Percentiles rank a stretch among this genome's conserved stretches.
Evolutionary conservation across 1,284 basidiomycete genomes (phyloP).

Genomic region (Porogramme epimiltina): DNA sequence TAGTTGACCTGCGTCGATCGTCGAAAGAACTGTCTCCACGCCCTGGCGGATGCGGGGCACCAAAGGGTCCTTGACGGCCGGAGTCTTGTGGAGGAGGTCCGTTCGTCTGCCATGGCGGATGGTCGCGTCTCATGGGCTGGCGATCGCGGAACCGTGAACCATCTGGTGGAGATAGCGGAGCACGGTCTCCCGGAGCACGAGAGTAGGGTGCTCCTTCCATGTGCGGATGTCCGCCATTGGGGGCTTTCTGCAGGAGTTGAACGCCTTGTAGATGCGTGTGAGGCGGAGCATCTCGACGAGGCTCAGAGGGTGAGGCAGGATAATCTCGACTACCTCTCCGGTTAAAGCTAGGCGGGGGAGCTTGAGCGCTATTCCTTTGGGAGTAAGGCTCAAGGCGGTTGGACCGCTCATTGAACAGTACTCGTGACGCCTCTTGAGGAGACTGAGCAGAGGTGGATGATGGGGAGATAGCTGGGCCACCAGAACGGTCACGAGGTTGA

Average conservation of each 20-base stretch:
- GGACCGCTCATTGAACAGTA: constrained; percentile 89
- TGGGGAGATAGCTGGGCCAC: constrained; percentile 35
- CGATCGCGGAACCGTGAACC: constrained; percentile 26
- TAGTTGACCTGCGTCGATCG: constrained; percentile 25
- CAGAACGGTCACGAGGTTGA: constrained; percentile 43
- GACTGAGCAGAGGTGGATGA: constrained; percentile 47
- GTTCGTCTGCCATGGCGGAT: constrained; percentile 10
- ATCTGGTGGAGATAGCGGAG: constrained; percentile 18
- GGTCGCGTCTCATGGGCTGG: constrained; percentile 19
- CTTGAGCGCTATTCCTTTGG: constrained; percentile 39
- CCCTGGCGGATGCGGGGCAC: constrained; percentile 9
- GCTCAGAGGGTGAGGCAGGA: constrained; percentile 42
- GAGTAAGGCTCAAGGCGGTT: constrained; percentile 82
- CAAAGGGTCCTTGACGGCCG: not conserved
- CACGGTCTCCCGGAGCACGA: constrained; percentile 23
- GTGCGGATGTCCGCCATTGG: constrained; percentile 5
- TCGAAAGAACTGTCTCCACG: constrained; percentile 20
- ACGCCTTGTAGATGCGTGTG: constrained; percentile 42
- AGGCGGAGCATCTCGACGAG: constrained; percentile 48
- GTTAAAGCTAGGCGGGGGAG: constrained; percentile 33
- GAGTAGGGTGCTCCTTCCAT: constrained; percentile 20
- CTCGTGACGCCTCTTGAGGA: constrained; percentile 55
- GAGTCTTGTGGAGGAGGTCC: constrained; percentile 8
- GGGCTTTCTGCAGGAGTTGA: constrained; percentile 52
- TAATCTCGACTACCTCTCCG: constrained; percentile 50